Evolutionary conservation across 805 yeast species (phyloP).

Genomic region (Suhomyces sp.): DNA sequence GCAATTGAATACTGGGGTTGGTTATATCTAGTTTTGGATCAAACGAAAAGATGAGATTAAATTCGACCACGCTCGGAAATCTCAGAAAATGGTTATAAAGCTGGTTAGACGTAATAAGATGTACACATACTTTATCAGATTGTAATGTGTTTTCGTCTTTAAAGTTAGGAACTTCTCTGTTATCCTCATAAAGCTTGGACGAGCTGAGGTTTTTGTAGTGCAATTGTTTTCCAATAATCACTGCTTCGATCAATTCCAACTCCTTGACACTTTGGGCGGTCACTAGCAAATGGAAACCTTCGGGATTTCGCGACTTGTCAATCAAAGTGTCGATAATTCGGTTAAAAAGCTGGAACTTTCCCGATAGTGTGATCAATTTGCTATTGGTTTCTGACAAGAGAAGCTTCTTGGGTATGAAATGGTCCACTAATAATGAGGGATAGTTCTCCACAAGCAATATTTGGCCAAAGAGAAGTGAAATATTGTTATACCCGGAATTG

Average conservation of each 20-base stretch:
- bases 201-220: conserved; percentile 69
- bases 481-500: conserved; percentile 23
- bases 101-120: conserved; percentile 31
- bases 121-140: conserved; percentile 12
- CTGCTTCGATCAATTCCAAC: conserved; percentile 74
- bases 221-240: conserved; percentile 67
- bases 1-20: conserved; percentile 36
- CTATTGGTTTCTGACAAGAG: conserved; percentile 64
- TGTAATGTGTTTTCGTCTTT: conserved; percentile 1
- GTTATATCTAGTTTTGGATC: conserved; percentile 30
- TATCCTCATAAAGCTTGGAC: conserved; percentile 50
- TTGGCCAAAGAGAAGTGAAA: conserved; percentile 45
- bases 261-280: conserved; percentile 65
- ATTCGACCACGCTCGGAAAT: conserved; percentile 16
- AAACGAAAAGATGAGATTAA: conserved; percentile 36
- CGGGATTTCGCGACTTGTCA: conserved; percentile 7
- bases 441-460: conserved; percentile 55
- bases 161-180: conserved; percentile 17
- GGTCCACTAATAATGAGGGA: conserved; percentile 71
- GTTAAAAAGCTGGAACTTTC: conserved; percentile 58
- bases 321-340: conserved; percentile 39
- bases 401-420: conserved; percentile 69
- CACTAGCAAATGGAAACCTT: conserved; percentile 31
- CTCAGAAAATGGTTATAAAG: conserved; percentile 31
- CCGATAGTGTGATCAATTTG: conserved; percentile 50